phyloP scores from a whole-genome alignment of 176 grass and related monocot species.

The Triticum aestivum region DNA sequence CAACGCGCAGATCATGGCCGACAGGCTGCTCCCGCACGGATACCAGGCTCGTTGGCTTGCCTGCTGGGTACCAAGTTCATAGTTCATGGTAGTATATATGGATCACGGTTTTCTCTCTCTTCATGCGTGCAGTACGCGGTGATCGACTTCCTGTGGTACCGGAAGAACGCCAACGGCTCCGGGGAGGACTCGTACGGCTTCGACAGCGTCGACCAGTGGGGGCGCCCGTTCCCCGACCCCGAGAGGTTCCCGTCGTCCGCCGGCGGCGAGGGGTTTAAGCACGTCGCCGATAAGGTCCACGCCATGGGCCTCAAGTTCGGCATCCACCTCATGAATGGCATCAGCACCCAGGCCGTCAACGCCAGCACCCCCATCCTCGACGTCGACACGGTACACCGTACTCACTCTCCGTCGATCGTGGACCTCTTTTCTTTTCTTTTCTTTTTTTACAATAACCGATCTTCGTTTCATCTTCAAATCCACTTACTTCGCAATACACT shows the following conservation, averaged over 20 bases:
- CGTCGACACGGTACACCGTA: constrained; percentile 44
- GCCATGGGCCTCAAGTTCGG: constrained; percentile 85
- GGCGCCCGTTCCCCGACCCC: constrained; percentile 70
- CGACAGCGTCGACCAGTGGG: constrained; percentile 82
- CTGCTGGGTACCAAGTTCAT: no score
- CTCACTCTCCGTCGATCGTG: neutral
- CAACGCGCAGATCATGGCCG: constrained; percentile 68
- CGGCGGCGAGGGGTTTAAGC: constrained; percentile 54
- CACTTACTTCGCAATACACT: no score
- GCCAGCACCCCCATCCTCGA: constrained; percentile 62
- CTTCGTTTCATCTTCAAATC: neutral
- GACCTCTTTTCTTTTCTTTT: neutral
- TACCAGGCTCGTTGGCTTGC: constrained; percentile 55
- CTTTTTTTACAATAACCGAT: neutral
- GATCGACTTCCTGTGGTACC: constrained; percentile 89
- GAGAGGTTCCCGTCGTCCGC: constrained; percentile 77
- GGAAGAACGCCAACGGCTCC: constrained; percentile 60
- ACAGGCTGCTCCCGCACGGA: constrained; percentile 57
- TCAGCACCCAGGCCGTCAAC: constrained; percentile 66
- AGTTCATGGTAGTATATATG: neutral
- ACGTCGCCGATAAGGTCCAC: constrained; percentile 64
- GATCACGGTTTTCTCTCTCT: neutral
- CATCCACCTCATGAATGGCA: constrained; percentile 93
- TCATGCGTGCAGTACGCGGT: constrained; percentile 56
- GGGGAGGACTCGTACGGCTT: constrained; percentile 68